A percentile compares a stretch with the other conserved stretches of the same genome.
Conservation (phyloP, 768 basidiomycete species). For the Pisolithus orientalis region DNA sequence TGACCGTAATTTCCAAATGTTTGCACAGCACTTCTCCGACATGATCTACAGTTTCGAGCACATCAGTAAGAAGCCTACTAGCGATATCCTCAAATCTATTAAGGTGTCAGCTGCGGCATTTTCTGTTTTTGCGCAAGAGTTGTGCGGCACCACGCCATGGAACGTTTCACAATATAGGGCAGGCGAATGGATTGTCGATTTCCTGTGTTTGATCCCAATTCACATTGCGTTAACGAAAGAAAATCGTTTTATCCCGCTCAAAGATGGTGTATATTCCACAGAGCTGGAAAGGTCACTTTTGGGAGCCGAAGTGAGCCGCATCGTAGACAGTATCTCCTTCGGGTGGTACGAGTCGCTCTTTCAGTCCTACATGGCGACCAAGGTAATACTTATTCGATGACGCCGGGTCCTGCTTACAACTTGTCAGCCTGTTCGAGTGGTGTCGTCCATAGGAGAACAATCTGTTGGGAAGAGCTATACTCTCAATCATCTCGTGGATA, state of each 20-base stretch:
- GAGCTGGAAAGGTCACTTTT: slow-evolving; percentile 47
- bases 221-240: slow-evolving; percentile 55
- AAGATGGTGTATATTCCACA: slow-evolving; percentile 48
- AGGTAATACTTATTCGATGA: slow-evolving; percentile 25
- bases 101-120: slow-evolving; percentile 22
- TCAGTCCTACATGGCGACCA: slow-evolving; percentile 54
- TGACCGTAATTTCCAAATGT: slow-evolving; percentile 25
- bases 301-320: slow-evolving; percentile 52
- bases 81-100: slow-evolving; percentile 32
- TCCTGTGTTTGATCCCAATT: slow-evolving; percentile 59
- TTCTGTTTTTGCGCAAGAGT: slow-evolving; percentile 10
- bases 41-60: slow-evolving; percentile 39
- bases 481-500: slow-evolving; percentile 55
- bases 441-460: slow-evolving; percentile 66
- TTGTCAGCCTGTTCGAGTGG: slow-evolving; percentile 52
- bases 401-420: background rate
- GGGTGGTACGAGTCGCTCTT: slow-evolving; percentile 65
- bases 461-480: slow-evolving; percentile 58
- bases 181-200: slow-evolving; percentile 56
- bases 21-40: slow-evolving; percentile 34
- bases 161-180: slow-evolving; percentile 31
- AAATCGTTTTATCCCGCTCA: slow-evolving; percentile 56
- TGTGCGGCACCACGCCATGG: slow-evolving; percentile 8
- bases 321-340: slow-evolving; percentile 49
- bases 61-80: slow-evolving; percentile 43